A percentile compares a stretch with the other conserved stretches of the same genome.
These are phyloP conservation scores for Brasilioporus rufonigricans DNA, from an alignment of 768 basidiomycete genomes.

Conservation along the genomic window DNA sequence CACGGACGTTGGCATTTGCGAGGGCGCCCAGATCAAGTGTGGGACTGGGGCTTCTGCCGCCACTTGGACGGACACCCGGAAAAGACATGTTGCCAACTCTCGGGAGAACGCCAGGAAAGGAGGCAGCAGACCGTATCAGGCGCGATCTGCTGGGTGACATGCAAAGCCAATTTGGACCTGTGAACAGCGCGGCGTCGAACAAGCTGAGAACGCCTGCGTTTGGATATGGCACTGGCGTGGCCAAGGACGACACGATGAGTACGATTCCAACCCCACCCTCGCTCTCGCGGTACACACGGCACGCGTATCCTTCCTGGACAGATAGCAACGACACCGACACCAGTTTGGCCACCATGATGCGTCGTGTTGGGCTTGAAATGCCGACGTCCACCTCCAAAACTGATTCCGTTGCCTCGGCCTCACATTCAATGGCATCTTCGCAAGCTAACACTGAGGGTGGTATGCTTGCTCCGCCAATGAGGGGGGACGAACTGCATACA, in stretches of 20 bases:
- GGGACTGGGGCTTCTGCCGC: slow-evolving; percentile 33
- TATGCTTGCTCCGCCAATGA: neutral
- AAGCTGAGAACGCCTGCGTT: slow-evolving; percentile 29
- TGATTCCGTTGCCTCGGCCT: slow-evolving; percentile 12
- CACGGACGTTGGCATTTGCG: slow-evolving; percentile 52
- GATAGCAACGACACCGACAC: slow-evolving; percentile 52
- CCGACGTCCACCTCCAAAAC: slow-evolving; percentile 31
- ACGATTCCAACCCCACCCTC: slow-evolving; percentile 71
- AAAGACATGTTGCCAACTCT: slow-evolving; percentile 46
- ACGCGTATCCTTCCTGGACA: slow-evolving; percentile 32
- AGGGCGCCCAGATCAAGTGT: slow-evolving; percentile 37
- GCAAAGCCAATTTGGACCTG: slow-evolving; percentile 35
- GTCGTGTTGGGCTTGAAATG: slow-evolving; percentile 51
- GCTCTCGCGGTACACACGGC: slow-evolving; percentile 59
- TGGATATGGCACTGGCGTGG: slow-evolving; percentile 19
- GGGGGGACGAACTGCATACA: slow-evolving; percentile 16
- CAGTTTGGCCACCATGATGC: slow-evolving; percentile 71
- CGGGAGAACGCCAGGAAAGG: slow-evolving; percentile 67
- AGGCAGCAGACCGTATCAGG: slow-evolving; percentile 68
- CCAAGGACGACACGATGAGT: slow-evolving; percentile 61
- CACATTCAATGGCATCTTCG: slow-evolving; percentile 10
- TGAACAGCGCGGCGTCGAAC: slow-evolving; percentile 11
- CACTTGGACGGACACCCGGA: slow-evolving; percentile 62
- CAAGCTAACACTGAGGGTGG: slow-evolving; percentile 1
- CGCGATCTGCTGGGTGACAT: slow-evolving; percentile 59